phyloP scores from a whole-genome alignment of 2,329 filamentous ascomycete genomes.

The Elsinoe arachidis region DNA sequence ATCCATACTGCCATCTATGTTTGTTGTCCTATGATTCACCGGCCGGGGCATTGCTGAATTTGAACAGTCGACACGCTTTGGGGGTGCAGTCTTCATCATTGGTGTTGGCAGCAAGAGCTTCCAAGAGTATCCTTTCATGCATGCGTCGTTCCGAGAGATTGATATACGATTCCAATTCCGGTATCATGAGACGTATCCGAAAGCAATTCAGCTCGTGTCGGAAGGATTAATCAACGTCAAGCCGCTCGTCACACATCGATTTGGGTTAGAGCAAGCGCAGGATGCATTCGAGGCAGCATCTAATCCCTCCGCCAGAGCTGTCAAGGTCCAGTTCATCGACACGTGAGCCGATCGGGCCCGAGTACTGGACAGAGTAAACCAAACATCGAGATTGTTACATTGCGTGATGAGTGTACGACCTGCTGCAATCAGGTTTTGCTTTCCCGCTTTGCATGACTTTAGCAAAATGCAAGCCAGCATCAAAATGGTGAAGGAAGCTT shows the following conservation, averaged over 20 bases:
- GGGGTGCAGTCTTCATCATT: constrained; percentile 31
- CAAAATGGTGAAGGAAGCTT: neutral
- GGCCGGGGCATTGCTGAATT: neutral
- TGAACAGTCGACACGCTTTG: constrained; percentile 20
- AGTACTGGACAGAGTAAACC: neutral
- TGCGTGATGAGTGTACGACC: too few relatives aligned
- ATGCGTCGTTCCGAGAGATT: constrained; percentile 30
- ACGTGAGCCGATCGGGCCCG: neutral
- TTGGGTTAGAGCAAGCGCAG: neutral
- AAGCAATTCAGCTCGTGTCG: constrained; percentile 25
- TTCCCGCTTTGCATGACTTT: neutral
- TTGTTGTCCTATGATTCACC: constrained; percentile 12
- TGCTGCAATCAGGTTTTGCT: neutral
- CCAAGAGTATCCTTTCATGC: constrained; percentile 33
- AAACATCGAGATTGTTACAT: too few relatives aligned
- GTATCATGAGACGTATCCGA: constrained; percentile 34
- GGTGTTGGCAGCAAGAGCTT: constrained; percentile 28
- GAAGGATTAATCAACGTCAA: constrained; percentile 11
- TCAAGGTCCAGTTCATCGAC: constrained; percentile 9
- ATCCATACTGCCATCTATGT: constrained; percentile 28
- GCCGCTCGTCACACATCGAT: constrained; percentile 10
- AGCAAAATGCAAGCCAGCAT: neutral
- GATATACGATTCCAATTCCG: constrained; percentile 34
- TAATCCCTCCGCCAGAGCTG: constrained; percentile 1
- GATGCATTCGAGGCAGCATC: constrained; percentile 18